Conservation (phyloP, 345 rosid species). For the Aquilaria sinensis region DNA sequence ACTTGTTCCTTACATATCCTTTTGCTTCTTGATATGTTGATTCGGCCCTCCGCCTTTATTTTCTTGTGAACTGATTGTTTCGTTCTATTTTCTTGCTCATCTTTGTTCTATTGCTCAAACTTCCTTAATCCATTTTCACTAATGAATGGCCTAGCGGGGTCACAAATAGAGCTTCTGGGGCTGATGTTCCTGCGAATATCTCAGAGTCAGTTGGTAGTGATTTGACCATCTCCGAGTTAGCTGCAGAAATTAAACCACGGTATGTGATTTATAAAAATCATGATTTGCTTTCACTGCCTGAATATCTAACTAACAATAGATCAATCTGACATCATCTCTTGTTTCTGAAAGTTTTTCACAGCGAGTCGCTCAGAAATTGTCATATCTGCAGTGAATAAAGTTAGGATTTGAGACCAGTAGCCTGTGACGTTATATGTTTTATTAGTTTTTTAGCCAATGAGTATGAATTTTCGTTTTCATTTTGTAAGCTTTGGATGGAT, state of each 20-base stretch:
- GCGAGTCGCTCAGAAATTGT: neutral
- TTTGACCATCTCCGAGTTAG: constrained; percentile 56
- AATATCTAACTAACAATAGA: too few species aligned
- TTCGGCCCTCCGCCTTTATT: neutral
- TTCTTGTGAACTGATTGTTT: neutral
- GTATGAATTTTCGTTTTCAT: neutral
- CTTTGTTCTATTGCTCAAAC: neutral
- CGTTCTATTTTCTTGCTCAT: neutral
- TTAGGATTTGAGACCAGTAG: too few species aligned
- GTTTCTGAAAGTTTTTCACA: neutral
- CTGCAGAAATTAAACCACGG: constrained; percentile 90
- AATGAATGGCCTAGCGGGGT: constrained; percentile 94
- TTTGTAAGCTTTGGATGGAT: neutral
- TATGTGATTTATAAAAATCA: constrained; percentile 23
- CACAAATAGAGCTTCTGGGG: constrained; percentile 42
- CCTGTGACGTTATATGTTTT: too few species aligned
- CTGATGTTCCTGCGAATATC: constrained; percentile 46
- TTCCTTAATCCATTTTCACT: constrained; percentile 55
- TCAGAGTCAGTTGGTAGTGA: constrained; percentile 56
- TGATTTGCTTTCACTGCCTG: constrained; percentile 2
- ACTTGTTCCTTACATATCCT: constrained; percentile 93
- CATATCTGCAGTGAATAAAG: too few species aligned
- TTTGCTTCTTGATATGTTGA: constrained; percentile 4
- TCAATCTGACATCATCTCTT: neutral
- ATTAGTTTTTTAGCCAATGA: neutral